Base-by-base conservation (phyloP, 352 stramenopile species). In the Phytophthora melonis region DNA sequence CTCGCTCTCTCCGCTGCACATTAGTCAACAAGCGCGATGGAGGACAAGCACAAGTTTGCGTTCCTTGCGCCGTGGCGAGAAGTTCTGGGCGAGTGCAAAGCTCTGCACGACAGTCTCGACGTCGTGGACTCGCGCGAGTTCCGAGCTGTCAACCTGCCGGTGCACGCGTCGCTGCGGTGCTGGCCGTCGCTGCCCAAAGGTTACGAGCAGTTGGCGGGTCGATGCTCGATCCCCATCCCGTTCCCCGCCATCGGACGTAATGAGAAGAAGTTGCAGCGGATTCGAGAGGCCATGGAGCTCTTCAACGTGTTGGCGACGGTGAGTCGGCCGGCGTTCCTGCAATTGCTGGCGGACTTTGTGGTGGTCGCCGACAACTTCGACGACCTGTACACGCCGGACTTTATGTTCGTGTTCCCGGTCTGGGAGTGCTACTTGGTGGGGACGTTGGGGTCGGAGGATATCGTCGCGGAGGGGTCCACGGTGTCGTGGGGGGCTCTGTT, bases 381-480 rank as follows among this genome's bases (percentile, higher is more conserved):
- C 45, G 64, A 70, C 23, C 58, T 70, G 19, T 65, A 66, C 32
- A 70, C 64, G 13, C 30, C 64, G 6, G 55, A 65, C 56, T 70
- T 59, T 25, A 58, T 70, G 16, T 70, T 70, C 14, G 64, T 71
- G 45, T 43, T 56, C 21, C 67, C 67, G 1, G 43, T 74, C 21
- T 69, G 67, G 67, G 59, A 69, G 8, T 74, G 67, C 23, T 69
- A 69, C 21, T 58, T 74, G 27, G 59, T 69, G n/a, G 67, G 59
- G 16, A 65, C 30, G 6, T 30, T 74, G 43, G 36, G 7, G 1
- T 64, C 67, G 3, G 41, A 74, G 19, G 53, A 69, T 34, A 16
- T 34, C 1, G 58, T 63, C 19, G 25, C 27, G 3, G 23, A 30
- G 14, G 6, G 43, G 7, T n/a, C 53, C 1, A 32, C 21, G 13